These are phyloP conservation scores for Heritiera littoralis DNA, from an alignment of 345 rosid species.

Conservation along the genomic window DNA sequence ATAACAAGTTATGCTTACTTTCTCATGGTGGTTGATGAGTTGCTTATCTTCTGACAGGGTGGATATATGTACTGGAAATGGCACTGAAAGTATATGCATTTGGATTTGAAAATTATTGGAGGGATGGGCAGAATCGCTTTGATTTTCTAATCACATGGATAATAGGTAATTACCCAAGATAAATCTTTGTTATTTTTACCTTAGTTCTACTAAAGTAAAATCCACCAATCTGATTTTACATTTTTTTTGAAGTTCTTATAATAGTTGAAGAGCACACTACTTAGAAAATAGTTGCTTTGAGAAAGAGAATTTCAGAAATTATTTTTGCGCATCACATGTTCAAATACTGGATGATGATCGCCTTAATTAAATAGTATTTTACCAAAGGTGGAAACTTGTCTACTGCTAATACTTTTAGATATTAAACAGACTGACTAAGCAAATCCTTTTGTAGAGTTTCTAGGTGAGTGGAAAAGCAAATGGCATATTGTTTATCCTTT, in stretches of 20 bases:
- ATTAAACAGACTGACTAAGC: not conserved
- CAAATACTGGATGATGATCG: not conserved
- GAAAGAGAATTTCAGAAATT: not conserved
- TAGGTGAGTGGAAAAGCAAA: constrained; percentile 2
- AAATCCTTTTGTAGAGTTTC: constrained; percentile 4
- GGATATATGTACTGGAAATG: constrained; percentile 98
- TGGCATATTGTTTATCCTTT: not conserved
- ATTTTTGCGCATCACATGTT: not conserved
- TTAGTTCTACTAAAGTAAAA: constrained; percentile 2
- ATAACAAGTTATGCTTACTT: not conserved
- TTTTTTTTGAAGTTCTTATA: constrained; percentile 1
- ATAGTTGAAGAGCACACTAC: not conserved
- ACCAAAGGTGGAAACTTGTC: not conserved
- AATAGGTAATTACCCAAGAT: constrained; percentile 57
- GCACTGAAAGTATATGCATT: constrained; percentile 79
- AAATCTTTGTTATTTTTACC: not conserved
- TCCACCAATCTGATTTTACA: not conserved
- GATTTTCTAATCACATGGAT: constrained; percentile 89
- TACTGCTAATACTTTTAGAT: not conserved
- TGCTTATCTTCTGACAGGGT: constrained; percentile 55
- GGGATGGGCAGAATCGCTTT: constrained; percentile 91
- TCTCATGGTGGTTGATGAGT: constrained; percentile 22
- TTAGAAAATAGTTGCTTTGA: not conserved
- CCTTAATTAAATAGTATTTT: not conserved
- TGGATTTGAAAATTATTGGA: constrained; percentile 93